Evolutionary conservation across 768 basidiomycete genomes (phyloP).

Genomic region (Lactifluus rugatus): DNA sequence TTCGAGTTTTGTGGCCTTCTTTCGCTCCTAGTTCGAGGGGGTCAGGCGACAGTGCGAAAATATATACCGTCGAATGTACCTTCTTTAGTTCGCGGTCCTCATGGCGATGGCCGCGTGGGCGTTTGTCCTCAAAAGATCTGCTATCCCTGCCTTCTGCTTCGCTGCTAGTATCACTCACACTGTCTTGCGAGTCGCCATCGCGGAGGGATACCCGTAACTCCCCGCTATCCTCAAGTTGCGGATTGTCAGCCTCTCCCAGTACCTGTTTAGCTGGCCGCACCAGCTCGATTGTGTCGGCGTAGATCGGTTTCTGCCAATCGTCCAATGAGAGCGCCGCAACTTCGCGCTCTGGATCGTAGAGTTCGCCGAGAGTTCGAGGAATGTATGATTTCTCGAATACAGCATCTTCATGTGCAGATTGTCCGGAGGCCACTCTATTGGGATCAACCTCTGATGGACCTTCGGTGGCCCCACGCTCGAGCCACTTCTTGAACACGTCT

Average conservation of each 20-base stretch:
- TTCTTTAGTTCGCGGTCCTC: constrained; percentile 90
- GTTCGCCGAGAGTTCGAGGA: constrained; percentile 83
- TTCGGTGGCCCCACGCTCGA: constrained; percentile 31
- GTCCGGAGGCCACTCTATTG: constrained; percentile 15
- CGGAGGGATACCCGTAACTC: constrained; percentile 21
- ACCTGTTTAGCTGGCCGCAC: constrained; percentile 32
- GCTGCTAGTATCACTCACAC: constrained; percentile 29
- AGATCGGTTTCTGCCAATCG: constrained; percentile 68
- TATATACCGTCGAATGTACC: constrained; percentile 31
- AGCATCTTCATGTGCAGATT: constrained; percentile 62
- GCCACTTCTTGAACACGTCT: constrained; percentile 36
- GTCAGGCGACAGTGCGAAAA: not conserved
- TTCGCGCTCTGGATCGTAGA: constrained; percentile 92
- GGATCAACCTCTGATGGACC: constrained; percentile 14
- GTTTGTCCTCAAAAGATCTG: constrained; percentile 39
- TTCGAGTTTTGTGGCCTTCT: constrained; percentile 81
- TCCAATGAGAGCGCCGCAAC: constrained; percentile 65
- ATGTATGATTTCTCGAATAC: constrained; percentile 90
- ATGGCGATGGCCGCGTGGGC: constrained; percentile 78
- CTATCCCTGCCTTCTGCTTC: constrained; percentile 27
- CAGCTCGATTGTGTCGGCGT: constrained; percentile 78
- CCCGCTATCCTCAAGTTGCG: constrained; percentile 6
- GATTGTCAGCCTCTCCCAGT: constrained; percentile 18
- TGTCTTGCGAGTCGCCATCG: constrained; percentile 21
- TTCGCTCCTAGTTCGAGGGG: constrained; percentile 59